Evolutionary conservation across 2,329 filamentous ascomycete genomes (phyloP), one percentile per base, ranked within the genome.

Genomic region (Allantophomopsis cytisporea): DNA sequence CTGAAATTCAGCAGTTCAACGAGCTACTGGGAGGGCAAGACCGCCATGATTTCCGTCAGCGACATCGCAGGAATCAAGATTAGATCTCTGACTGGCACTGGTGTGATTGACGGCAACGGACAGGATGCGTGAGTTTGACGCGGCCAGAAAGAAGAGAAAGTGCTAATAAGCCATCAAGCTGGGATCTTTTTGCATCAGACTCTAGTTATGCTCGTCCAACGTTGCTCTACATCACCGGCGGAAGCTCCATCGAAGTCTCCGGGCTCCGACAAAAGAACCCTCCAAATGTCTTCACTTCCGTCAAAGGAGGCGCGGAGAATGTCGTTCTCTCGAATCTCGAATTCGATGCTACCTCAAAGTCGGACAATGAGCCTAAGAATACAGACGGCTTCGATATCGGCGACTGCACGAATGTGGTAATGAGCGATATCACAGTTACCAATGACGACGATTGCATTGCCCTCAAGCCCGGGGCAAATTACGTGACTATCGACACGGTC

Each of bases 211-310:
- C 46, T 11, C 57, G 62, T 2, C 63, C 64, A 14, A 66, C 60
- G 1, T 48, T 66, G 1, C 49, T 64, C 5, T 60, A 61, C 41
- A 60, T 68, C 39, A 57, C 50, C 3, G 58, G 59, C 7, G 55
- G 57, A 14, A 54, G 53, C 12, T 57, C 53, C 2, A 58, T 68
- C 39, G 50, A 50, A 6, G 47, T 69, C 15, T 50, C 52, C 4
- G 56, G 57, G 15, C 43, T 68, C 15, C 48, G 45, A 6, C 51
- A 62, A 16, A 61, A 59, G 42, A 65, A 68, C 40, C 55, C 64
- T 0, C 63, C 63, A 0, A 65, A 64, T 20, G 62, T 65, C 14
- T 67, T 68, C 52, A 56, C 60, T 43, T 60, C 58, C 2, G 52
- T 57, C 14, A 60, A 57, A 11, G 60, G 61, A 2, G 50, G 48